Evolutionary conservation across 2,329 filamentous ascomycete genomes (phyloP), one percentile per base, ranked within the genome.

Genomic region (Stagonosporopsis vannaccii): DNA sequence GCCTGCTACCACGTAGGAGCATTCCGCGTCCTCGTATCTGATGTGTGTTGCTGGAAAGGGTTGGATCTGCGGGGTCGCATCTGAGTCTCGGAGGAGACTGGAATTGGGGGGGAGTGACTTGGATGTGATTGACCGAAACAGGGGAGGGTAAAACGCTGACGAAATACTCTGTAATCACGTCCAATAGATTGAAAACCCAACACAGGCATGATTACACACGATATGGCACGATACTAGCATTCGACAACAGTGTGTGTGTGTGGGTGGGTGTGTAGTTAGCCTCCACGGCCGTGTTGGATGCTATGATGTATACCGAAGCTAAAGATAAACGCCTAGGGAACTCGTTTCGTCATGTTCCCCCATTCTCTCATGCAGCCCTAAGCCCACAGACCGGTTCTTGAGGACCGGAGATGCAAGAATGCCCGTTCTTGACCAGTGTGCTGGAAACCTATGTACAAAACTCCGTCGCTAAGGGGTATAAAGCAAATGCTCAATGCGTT

Each of bases 381-480:
- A 37, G 53, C 42, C 47, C 53, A 43, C 20, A 25, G 25, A n/a
- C 53, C 47, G 36, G 37, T 32, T 35, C 48, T 1, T 32, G 32
- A 33, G 35, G 53, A 43, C 47, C 22, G 32, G 19, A 41, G 32
- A 56, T 56, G 47, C 53, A 51, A 35, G 23, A 51, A 51, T 30
- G 42, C 36, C 30, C 30, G 30, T n/a, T 8, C 28, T 7, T 32
- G 30, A 15, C 30, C 30, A 15, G 13, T 51, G 36, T 41, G 41
- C 19, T 51, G 20, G 12, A 50, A 49, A 47, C 49, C 44, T 50
- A 51, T 55, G 40, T 52, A 58, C 58, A 61, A 55, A 57, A 56
- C 52, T 54, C 54, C 53, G 28, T 60, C 52, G 57, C 51, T 56
- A n/a, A 56, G 56, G 56, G 49, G 54, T 57, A 60, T 55, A 55